A percentile compares a stretch with the other conserved stretches of the same genome.
Conservation (phyloP, 1,284 basidiomycete species). For the Phenoliferia sp. region DNA sequence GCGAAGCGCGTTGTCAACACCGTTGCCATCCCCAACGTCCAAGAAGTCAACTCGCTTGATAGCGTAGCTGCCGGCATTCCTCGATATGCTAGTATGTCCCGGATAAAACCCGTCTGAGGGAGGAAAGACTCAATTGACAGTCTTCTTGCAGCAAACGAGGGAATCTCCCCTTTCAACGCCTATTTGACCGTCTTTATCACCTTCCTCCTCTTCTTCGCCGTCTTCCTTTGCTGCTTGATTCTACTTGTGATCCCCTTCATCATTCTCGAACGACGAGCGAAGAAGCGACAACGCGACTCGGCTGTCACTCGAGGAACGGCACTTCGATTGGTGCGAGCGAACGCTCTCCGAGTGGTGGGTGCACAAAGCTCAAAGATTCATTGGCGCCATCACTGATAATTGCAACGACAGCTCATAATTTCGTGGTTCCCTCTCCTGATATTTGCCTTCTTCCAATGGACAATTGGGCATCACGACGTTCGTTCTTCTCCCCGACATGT, state of each 20-base stretch:
- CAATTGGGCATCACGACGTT: conserved; percentile 45
- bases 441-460: conserved; percentile 84
- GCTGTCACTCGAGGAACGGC: not conserved
- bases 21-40: conserved; percentile 27
- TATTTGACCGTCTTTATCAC: conserved; percentile 36
- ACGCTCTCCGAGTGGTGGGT: conserved; percentile 43
- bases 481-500: not conserved
- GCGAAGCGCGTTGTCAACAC: not conserved
- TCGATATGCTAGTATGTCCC: not conserved
- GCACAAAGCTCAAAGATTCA: conserved; percentile 42
- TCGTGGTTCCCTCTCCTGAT: conserved; percentile 63
- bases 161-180: conserved; percentile 34
- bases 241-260: conserved; percentile 19
- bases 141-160: conserved; percentile 1
- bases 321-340: conserved; percentile 41
- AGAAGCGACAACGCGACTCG: not conserved
- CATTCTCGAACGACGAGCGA: conserved; percentile 3
- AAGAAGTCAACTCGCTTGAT: conserved; percentile 19
- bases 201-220: conserved; percentile 31
- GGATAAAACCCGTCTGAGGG: too few species aligned
- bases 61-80: conserved; percentile 18
- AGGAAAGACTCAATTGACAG: not conserved
- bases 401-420: conserved; percentile 53
- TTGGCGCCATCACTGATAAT: conserved; percentile 26
- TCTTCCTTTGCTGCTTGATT: conserved; percentile 26